Base-by-base conservation (phyloP, 495 filamentous ascomycete species). In the Penicillium longicatenatum region DNA sequence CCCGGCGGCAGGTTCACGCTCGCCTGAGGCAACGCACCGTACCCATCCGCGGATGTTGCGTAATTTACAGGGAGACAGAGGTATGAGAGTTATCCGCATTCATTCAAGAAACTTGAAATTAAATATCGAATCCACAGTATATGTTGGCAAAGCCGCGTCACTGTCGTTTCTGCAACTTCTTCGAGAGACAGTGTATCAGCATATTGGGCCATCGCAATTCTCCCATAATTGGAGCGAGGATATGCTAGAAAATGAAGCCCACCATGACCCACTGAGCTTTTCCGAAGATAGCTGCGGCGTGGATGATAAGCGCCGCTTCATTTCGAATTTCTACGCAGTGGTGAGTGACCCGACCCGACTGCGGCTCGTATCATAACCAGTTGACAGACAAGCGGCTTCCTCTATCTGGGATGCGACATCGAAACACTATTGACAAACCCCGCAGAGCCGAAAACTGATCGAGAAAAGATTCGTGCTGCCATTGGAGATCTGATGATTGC, bases 191-290 rank as follows among this genome's bases (percentile, higher is more conserved):
- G 73, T 78, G 31, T 74, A 69, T 8, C 72, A 76, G 43, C 69
- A 76, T 53, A 75, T 78, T 16, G 75, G 75, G 3, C 75, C 75
- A 1, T 75, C 72, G 6, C 69, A 74, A 30, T 78, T 78, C 53
- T 75, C 75, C 0, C 71, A 78, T 41, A 74, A 68, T 44, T 68
- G 61, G n/a, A 71, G 65, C 2, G 73, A 76, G 41, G 67, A 76
- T 47, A 78, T 78, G 75, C 68, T 78, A 2, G 75, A 78, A 53
- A 67, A 66, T 1, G 74, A 76, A 30, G 63, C 70, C 4, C 71
- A 67, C 4, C 68, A 70, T 60, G 68, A 74, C 50, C 21, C 61
- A 22, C 52, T 65, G 3, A 58, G 60, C 16, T 59, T 60, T n/a
- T 62, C 69, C 9, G 60, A 71, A 55, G 63, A 64, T 17, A 54